These are phyloP conservation scores for Cubamyces sp. DNA, from an alignment of 768 basidiomycete species.

Conservation along the genomic window DNA sequence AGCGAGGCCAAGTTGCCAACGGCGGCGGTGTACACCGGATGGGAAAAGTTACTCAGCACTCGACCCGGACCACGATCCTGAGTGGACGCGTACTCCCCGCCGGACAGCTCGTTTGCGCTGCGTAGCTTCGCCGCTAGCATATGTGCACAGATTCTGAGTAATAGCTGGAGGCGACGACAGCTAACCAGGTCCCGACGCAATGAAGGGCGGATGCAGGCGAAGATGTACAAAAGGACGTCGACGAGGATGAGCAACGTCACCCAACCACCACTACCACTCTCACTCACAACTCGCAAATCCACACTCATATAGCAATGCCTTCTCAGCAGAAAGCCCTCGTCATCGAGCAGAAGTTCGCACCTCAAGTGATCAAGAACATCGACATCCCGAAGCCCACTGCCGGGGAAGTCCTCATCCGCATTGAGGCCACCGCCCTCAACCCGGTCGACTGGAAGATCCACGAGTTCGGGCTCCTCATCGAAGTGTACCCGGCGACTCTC, in stretches of 20 bases:
- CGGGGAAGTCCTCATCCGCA: constrained; percentile 50
- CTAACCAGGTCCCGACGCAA: too few species aligned
- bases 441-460: constrained; percentile 42
- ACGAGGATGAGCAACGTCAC: background rate
- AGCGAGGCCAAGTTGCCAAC: too few species aligned
- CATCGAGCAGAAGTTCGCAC: background rate
- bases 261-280: background rate
- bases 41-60: too few species aligned
- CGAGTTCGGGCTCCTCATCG: constrained; percentile 35
- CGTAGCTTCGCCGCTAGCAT: too few species aligned
- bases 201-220: too few species aligned
- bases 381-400: constrained; percentile 44
- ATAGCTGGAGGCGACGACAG: too few species aligned
- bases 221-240: background rate
- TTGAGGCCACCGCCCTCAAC: constrained; percentile 52
- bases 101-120: too few species aligned
- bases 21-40: too few species aligned
- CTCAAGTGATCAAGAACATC: background rate
- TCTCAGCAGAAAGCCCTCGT: constrained; percentile 14
- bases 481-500: constrained; percentile 33
- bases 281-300: background rate
- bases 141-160: too few species aligned
- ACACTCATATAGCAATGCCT: background rate
- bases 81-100: too few species aligned
- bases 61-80: too few species aligned